A percentile compares a stretch with the other conserved stretches of the same genome.
phyloP scores from a whole-genome alignment of 1,284 basidiomycete genomes.

The Phellinidium pouzarii region DNA sequence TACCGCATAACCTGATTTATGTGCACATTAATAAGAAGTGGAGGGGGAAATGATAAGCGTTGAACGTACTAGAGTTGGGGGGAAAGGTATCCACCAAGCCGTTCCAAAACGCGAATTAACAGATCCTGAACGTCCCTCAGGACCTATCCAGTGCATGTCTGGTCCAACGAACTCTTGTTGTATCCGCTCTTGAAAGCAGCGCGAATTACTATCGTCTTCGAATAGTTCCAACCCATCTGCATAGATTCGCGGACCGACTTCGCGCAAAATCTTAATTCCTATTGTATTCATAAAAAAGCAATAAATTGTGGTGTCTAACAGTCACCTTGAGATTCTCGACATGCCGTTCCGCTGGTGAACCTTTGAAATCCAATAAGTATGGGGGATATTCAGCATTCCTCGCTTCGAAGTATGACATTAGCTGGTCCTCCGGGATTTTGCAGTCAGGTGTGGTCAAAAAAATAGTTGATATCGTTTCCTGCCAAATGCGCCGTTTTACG shows the following conservation, averaged over 20 bases:
- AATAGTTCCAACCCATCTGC: constrained; percentile 41
- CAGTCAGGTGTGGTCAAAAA: constrained; percentile 56
- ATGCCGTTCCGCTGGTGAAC: constrained; percentile 66
- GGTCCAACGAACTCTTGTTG: constrained; percentile 55
- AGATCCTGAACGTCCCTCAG: constrained; percentile 25
- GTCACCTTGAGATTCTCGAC: constrained; percentile 75
- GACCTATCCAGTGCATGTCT: constrained; percentile 59
- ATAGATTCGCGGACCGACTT: constrained; percentile 52
- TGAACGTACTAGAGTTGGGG: constrained; percentile 52
- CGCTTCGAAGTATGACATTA: constrained; percentile 55
- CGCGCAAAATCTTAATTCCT: constrained; percentile 52
- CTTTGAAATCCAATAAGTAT: constrained; percentile 64
- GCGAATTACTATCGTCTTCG: constrained; percentile 44
- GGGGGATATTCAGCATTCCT: constrained; percentile 60
- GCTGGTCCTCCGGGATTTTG: constrained; percentile 54
- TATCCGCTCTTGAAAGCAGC: constrained; percentile 43
- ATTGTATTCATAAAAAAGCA: too few species aligned
- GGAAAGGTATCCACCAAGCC: constrained; percentile 76
- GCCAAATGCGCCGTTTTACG: constrained; percentile 72
- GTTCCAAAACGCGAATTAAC: constrained; percentile 59
- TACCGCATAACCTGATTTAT: constrained; percentile 57
- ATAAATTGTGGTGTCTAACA: too few species aligned
- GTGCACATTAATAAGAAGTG: background rate
- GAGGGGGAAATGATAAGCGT: background rate
- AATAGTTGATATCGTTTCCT: constrained; percentile 69